phyloP scores from a whole-genome alignment of 1,284 basidiomycete genomes.

The Sporisorium iseilematis-ciliati region DNA sequence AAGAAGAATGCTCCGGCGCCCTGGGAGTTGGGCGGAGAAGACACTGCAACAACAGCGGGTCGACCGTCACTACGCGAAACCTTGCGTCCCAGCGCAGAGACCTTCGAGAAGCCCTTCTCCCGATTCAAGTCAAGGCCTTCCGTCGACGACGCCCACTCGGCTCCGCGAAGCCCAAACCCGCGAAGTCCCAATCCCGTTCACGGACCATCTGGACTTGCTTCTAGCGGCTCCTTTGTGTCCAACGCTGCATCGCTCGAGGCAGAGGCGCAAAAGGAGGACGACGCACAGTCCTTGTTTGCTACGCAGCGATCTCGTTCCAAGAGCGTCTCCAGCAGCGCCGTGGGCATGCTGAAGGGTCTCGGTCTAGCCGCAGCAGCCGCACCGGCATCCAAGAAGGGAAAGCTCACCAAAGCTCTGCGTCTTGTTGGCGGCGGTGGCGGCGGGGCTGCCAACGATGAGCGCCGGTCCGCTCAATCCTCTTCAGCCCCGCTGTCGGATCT shows the following conservation, averaged over 20 bases:
- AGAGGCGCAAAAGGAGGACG: constrained; percentile 39
- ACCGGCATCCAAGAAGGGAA: constrained; percentile 55
- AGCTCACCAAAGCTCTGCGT: constrained; percentile 60
- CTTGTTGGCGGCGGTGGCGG: constrained; percentile 29
- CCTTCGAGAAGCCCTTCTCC: constrained; percentile 42
- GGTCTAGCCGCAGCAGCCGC: constrained; percentile 53
- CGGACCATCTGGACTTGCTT: constrained; percentile 13
- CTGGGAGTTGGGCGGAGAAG: constrained; percentile 59
- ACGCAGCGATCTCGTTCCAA: constrained; percentile 54
- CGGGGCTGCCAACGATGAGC: constrained; percentile 10
- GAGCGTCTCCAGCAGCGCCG: constrained; percentile 59
- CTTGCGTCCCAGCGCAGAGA: constrained; percentile 36
- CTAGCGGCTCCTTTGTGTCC: constrained; percentile 5
- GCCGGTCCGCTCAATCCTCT: constrained; percentile 4
- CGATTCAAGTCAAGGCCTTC: constrained; percentile 46
- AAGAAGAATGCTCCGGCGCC: constrained; percentile 65
- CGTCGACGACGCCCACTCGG: constrained; percentile 25
- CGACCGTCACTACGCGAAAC: constrained; percentile 41
- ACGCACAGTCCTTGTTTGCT: constrained; percentile 27
- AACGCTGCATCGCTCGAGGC: constrained; percentile 28
- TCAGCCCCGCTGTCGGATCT: constrained; percentile 26
- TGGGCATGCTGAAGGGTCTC: constrained; percentile 61
- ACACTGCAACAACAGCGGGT: constrained; percentile 14
- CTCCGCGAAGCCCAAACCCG: not conserved
- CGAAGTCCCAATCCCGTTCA: constrained; percentile 27